Evolutionary conservation across 2,329 filamentous ascomycete genomes (phyloP).

Genomic region (Polytolypa hystricis): DNA sequence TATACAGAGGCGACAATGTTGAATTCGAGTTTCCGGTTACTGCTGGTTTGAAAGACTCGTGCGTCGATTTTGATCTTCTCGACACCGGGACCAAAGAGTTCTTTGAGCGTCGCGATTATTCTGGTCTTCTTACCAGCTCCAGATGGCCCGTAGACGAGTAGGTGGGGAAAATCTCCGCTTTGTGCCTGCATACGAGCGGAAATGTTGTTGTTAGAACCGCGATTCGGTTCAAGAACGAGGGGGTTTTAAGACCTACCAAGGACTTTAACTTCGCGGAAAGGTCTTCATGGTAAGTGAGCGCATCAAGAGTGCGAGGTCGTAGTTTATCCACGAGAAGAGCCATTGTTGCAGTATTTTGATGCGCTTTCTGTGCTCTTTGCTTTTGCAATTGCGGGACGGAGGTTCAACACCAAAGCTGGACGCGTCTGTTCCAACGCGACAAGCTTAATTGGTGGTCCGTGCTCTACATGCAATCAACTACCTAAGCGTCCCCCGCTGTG

Average conservation of each 20-base stretch:
- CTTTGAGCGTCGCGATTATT: slow-evolving; percentile 88
- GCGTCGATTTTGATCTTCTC: slow-evolving; percentile 99
- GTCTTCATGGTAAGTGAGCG: slow-evolving; percentile 76
- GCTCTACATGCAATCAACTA: too few species aligned
- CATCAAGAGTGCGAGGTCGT: slow-evolving; percentile 39
- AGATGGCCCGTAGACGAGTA: slow-evolving; percentile 92
- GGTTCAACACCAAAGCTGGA: slow-evolving; percentile 10
- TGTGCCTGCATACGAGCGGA: slow-evolving; percentile 63
- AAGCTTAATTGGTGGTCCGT: slow-evolving; percentile 28
- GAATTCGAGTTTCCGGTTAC: slow-evolving; percentile 97
- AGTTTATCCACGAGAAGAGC: slow-evolving; percentile 56
- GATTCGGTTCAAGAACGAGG: slow-evolving; percentile 2
- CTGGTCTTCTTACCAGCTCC: slow-evolving; percentile 97
- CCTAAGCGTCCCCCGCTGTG: too few species aligned
- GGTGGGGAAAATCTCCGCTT: slow-evolving; percentile 94
- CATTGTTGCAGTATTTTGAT: slow-evolving; percentile 36
- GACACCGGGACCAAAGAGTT: slow-evolving; percentile 90
- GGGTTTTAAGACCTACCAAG: slow-evolving; percentile 48
- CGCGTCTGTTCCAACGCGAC: slow-evolving; percentile 28
- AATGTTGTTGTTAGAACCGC: slow-evolving; percentile 11
- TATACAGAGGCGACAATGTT: slow-evolving; percentile 97
- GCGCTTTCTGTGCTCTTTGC: background rate
- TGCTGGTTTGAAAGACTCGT: slow-evolving; percentile 87
- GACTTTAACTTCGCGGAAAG: slow-evolving; percentile 79
- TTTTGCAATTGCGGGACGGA: too few species aligned